A percentile compares a stretch with the other conserved stretches of the same genome.
Evolutionary conservation across 768 basidiomycete genomes (phyloP).

Genomic region (Pisolithus tinctorius): DNA sequence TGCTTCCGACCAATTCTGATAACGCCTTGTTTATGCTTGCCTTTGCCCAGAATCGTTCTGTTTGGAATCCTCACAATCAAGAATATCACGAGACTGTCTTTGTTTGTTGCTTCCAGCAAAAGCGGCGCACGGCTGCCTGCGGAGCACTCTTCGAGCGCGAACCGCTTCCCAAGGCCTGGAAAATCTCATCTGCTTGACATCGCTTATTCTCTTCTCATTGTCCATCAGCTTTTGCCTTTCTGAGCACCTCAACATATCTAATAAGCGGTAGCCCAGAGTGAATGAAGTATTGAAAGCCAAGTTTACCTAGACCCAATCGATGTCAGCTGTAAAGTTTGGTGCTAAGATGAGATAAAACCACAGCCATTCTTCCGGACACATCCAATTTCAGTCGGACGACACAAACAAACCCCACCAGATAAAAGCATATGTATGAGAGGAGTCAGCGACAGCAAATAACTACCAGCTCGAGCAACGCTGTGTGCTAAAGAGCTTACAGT

Average conservation of each 20-base stretch:
- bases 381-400: conserved; percentile 24
- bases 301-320: conserved; percentile 57
- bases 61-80: conserved; percentile 56
- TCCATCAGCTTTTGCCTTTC: no score
- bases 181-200: no score
- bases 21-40: not conserved
- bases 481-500: no score
- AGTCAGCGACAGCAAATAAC: no score
- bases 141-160: conserved; percentile 19
- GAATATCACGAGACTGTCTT: conserved; percentile 74
- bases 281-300: conserved; percentile 85
- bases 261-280: conserved; percentile 68
- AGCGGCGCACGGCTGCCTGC: conserved; percentile 29
- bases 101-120: conserved; percentile 77
- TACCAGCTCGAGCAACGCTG: no score
- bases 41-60: no score
- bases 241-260: no score
- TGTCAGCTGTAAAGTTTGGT: not conserved
- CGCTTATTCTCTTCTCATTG: no score
- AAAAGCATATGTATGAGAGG: conserved; percentile 44
- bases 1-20: no score
- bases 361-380: conserved; percentile 57
- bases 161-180: no score
- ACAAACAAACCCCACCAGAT: conserved; percentile 72
- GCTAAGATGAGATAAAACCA: conserved; percentile 18